Conservation (phyloP, 2,329 filamentous ascomycete species). For the Colletotrichum sidae region DNA sequence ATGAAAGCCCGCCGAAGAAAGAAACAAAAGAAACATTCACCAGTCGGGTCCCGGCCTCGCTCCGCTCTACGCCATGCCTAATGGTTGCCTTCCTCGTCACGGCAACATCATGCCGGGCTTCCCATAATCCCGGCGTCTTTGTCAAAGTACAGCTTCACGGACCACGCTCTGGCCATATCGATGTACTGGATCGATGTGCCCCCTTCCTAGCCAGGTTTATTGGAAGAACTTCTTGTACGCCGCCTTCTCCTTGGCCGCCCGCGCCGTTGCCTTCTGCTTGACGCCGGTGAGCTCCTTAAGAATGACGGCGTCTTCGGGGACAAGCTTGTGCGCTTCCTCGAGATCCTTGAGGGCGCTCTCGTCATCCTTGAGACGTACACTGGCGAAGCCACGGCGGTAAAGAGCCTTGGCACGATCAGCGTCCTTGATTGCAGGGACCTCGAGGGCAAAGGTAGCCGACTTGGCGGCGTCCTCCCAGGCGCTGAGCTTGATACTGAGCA, state of each 20-base stretch:
- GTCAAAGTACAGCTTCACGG: neutral
- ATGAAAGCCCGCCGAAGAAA: constrained; percentile 7
- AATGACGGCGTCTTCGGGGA: constrained; percentile 80
- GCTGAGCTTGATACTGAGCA: constrained; percentile 85
- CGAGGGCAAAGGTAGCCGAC: constrained; percentile 79
- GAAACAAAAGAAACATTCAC: neutral
- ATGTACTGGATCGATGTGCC: neutral
- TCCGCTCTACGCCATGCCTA: constrained; percentile 4
- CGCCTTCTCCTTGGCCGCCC: constrained; percentile 89
- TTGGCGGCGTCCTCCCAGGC: constrained; percentile 77
- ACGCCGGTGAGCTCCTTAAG: constrained; percentile 79
- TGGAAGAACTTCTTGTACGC: constrained; percentile 92
- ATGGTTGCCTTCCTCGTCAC: neutral
- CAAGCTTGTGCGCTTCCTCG: constrained; percentile 78
- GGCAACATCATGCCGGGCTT: neutral
- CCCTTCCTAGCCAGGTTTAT: constrained; percentile 45
- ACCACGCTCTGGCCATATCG: neutral
- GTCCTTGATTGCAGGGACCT: constrained; percentile 72
- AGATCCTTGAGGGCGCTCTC: constrained; percentile 83
- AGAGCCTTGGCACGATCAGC: constrained; percentile 89
- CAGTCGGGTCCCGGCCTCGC: neutral
- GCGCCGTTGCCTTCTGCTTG: constrained; percentile 79
- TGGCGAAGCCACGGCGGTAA: constrained; percentile 84
- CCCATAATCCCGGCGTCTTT: neutral
- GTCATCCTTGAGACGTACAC: constrained; percentile 83